phyloP scores from a whole-genome alignment of 495 filamentous ascomycete genomes.

The Trypethelium eluteriae region DNA sequence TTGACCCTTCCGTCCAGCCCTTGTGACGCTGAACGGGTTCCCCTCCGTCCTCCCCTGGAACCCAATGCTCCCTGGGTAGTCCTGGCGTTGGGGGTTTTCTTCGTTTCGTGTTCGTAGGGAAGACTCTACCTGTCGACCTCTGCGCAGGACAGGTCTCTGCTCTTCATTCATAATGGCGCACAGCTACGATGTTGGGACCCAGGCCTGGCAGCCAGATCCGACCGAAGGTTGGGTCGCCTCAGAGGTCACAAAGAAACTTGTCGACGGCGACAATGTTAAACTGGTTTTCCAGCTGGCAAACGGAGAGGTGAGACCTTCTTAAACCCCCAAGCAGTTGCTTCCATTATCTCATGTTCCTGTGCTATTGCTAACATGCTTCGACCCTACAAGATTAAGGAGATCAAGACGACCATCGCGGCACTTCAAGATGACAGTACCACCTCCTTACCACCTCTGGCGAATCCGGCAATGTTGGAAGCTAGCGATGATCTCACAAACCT shows the following conservation, averaged over 20 bases:
- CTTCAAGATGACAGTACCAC: slow-evolving; percentile 66
- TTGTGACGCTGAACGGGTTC: neutral
- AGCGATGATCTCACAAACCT: slow-evolving; percentile 97
- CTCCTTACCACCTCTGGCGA: slow-evolving; percentile 86
- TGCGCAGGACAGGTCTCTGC: neutral
- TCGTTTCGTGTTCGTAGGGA: neutral
- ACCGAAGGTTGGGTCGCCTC: slow-evolving; percentile 96
- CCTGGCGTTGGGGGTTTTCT: neutral
- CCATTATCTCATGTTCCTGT: neutral
- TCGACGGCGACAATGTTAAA: slow-evolving; percentile 76
- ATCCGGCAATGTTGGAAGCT: slow-evolving; percentile 95
- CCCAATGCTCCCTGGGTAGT: neutral
- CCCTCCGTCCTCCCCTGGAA: neutral
- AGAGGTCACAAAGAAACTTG: slow-evolving; percentile 79
- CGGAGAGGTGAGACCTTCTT: slow-evolving; percentile 65
- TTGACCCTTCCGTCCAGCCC: neutral
- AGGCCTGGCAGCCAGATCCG: slow-evolving; percentile 94
- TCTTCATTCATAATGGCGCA: slow-evolving; percentile 63
- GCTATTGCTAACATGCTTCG: neutral
- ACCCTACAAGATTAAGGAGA: slow-evolving; percentile 56
- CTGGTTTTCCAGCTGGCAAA: slow-evolving; percentile 82
- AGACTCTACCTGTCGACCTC: neutral
- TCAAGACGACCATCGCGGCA: slow-evolving; percentile 72
- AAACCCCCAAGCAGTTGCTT: neutral
- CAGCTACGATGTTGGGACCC: slow-evolving; percentile 92